phyloP scores from a whole-genome alignment of 1,139 yeast species.

The Arxiozyma slooffiae region DNA sequence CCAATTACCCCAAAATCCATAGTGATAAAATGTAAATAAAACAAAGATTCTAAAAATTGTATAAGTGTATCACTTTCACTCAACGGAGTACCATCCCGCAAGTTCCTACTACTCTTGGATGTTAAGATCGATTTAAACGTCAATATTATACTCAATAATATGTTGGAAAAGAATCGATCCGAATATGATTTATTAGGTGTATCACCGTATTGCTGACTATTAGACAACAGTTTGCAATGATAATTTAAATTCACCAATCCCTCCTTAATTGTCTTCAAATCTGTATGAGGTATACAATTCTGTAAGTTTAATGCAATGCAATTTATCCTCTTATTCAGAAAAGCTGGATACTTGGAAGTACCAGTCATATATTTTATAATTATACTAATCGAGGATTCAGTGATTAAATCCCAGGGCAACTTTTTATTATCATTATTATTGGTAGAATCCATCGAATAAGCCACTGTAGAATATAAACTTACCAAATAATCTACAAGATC shows the following conservation, averaged over 20 bases:
- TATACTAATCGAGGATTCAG: constrained; percentile 10
- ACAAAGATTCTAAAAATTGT: constrained; percentile 15
- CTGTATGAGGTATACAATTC: not conserved
- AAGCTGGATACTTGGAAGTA: not conserved
- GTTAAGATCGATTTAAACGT: constrained; percentile 15
- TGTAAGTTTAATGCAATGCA: constrained; percentile 4
- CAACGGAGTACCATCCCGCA: not conserved
- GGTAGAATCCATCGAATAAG: not conserved
- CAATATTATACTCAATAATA: constrained; percentile 17
- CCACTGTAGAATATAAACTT: constrained; percentile 3
- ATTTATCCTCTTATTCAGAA: constrained; percentile 5
- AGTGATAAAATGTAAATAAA: constrained; percentile 20
- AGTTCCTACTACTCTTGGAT: not conserved
- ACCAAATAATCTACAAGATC: constrained; percentile 1
- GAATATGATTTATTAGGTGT: constrained; percentile 14
- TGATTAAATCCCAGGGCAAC: constrained; percentile 15
- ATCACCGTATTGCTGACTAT: not conserved
- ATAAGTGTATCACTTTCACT: constrained; percentile 2
- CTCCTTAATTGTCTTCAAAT: not conserved
- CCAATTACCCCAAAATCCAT: constrained; percentile 24
- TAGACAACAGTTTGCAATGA: not conserved
- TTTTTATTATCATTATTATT: not conserved
- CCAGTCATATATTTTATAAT: constrained; percentile 9
- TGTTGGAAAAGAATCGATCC: constrained; percentile 13
- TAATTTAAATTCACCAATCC: not conserved